These are phyloP conservation scores for Larix kaempferi DNA, from an alignment of 75 land plant species.

Conservation along the genomic window DNA sequence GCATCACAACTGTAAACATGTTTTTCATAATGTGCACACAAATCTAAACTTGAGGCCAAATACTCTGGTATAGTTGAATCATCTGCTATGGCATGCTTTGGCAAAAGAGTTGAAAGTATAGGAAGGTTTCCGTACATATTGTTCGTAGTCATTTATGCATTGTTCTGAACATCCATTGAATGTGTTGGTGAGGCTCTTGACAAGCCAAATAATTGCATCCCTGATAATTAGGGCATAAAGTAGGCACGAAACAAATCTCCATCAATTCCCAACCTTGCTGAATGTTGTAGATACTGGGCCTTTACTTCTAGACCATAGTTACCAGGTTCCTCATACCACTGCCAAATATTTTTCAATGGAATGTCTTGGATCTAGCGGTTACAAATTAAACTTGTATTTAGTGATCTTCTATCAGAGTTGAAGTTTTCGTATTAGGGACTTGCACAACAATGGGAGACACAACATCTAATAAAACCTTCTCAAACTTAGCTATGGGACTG, in stretches of 20 bases:
- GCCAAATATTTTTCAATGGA: slow-evolving; percentile 48
- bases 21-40: neutral
- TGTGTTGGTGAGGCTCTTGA: neutral
- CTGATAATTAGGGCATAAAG: slow-evolving; percentile 76
- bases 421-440: neutral
- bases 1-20: slow-evolving; percentile 1
- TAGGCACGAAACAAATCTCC: slow-evolving; percentile 34
- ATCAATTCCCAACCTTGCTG: slow-evolving; percentile 15
- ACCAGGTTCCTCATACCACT: slow-evolving; percentile 81
- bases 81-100: slow-evolving; percentile 6
- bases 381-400: slow-evolving; percentile 16
- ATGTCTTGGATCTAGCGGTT: slow-evolving; percentile 32
- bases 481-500: slow-evolving; percentile 50
- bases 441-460: slow-evolving; percentile 35
- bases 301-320: slow-evolving; percentile 67
- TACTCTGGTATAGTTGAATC: neutral
- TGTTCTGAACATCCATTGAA: neutral
- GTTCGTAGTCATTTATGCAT: neutral
- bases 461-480: slow-evolving; percentile 35
- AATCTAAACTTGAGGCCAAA: neutral
- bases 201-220: slow-evolving; percentile 61
- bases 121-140: slow-evolving; percentile 8
- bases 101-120: slow-evolving; percentile 20
- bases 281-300: slow-evolving; percentile 15
- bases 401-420: neutral